These are phyloP conservation scores for Vitis vinifera DNA, from an alignment of 164 flowering plant genomes.

Conservation along the genomic window DNA sequence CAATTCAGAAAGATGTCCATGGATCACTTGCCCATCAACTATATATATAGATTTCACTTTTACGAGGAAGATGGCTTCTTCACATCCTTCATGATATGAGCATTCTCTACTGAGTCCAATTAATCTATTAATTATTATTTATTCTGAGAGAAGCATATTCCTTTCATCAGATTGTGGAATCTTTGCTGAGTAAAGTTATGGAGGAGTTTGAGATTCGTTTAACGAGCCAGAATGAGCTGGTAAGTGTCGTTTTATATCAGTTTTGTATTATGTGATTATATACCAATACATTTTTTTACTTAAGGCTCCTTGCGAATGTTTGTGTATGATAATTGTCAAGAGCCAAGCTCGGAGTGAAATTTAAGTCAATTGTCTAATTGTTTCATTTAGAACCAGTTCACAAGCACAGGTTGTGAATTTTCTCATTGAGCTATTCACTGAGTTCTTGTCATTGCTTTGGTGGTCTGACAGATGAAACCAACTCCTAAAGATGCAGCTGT, in stretches of 20 bases:
- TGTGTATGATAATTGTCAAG: no score
- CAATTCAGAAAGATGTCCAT: no score
- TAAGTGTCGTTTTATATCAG: slow-evolving; percentile 18
- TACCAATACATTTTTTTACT: background rate
- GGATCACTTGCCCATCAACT: no score
- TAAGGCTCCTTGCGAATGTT: background rate
- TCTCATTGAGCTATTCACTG: background rate
- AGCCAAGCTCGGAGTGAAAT: no score
- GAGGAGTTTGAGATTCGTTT: slow-evolving; percentile 79
- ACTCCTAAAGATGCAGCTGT: slow-evolving; percentile 19
- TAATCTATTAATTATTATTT: background rate
- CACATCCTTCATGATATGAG: background rate
- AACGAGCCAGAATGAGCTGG: slow-evolving; percentile 49
- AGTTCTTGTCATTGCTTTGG: background rate
- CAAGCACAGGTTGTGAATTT: no score
- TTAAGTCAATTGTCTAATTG: no score
- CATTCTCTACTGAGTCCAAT: no score
- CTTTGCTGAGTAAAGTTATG: slow-evolving; percentile 71
- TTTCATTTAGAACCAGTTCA: no score
- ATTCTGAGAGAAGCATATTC: background rate
- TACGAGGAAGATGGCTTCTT: background rate
- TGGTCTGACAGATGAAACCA: slow-evolving; percentile 38
- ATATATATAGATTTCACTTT: background rate
- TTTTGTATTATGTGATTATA: background rate
- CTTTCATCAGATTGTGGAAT: slow-evolving; percentile 71